Evolutionary conservation across 2,329 filamentous ascomycete species (phyloP), one percentile per base, ranked within the genome.

Genomic region (Pestalotiopsis sp.): DNA sequence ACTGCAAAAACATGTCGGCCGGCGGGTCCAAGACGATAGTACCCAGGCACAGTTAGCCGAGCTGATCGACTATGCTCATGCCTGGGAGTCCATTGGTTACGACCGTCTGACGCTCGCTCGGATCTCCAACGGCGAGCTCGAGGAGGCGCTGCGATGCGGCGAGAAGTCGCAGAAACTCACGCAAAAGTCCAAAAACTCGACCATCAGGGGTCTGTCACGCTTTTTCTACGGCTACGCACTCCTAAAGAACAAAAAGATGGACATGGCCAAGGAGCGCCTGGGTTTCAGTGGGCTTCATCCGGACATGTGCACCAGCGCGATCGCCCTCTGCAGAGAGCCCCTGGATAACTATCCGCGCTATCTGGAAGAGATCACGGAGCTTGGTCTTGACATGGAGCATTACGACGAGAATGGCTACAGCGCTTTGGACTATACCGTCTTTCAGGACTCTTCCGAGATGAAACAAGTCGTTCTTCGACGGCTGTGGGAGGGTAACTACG

Each of bases 351-450:
- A 56, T 25, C 14, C 20, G 14, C 9, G 38, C 13, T 65, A 65
- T 38, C 49, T 65, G 3, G 20, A 49, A 57, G 49, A n/a, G n/a
- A 56, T 65, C 9, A 38, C 49, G n/a, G 49, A 65, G 5, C 13
- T 36, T 4, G 45, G 39, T 38, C 6, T 65, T n/a, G 36, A 36
- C 31, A 17, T 65, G 41, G 49, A 65, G 7, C 41, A 39, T 11
- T 65, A 65, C 25, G 41, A 65, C n/a, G 63, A 65, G 45, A 45
- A 65, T 23, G 63, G 63, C 3, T 65, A 65, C 20, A 65, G 25
- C 36, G 63, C 63, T 56, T 17, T 65, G 14, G 63, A 65, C n/a
- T 65, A 65, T 14, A 45, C 63, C 9, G 25, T 65, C 9, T 65
- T 31, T n/a, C 52, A 65, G 17, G 31, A 49, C 2, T 36, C 20